These are phyloP conservation scores for Arthrobotrys pseudoclavata DNA, from an alignment of 2,329 filamentous ascomycete genomes.

Conservation along the genomic window DNA sequence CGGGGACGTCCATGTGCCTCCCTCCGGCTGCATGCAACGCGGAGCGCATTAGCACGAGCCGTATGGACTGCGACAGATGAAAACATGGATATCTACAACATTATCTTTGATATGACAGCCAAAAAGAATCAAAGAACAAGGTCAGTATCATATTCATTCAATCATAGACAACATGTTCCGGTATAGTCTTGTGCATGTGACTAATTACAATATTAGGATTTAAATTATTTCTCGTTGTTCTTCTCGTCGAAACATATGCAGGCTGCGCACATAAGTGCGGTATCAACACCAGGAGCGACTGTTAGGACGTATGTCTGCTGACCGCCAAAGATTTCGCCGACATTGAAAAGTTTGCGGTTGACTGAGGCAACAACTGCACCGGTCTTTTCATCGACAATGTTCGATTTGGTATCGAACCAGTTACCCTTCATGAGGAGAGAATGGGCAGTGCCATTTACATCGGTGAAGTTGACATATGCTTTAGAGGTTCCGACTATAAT, in stretches of 20 bases:
- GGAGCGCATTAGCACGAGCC: too few relatives aligned
- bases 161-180: background rate
- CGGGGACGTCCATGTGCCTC: too few relatives aligned
- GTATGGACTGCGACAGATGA: background rate
- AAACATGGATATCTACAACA: too few relatives aligned
- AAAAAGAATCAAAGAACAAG: background rate
- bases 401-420: slow-evolving; percentile 72
- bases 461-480: slow-evolving; percentile 73
- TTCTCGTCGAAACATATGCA: slow-evolving; percentile 79
- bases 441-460: slow-evolving; percentile 67
- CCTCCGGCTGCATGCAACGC: too few relatives aligned
- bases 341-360: slow-evolving; percentile 72
- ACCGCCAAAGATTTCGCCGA: slow-evolving; percentile 72
- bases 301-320: slow-evolving; percentile 77
- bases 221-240: slow-evolving; percentile 69
- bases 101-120: too few relatives aligned
- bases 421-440: slow-evolving; percentile 74
- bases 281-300: slow-evolving; percentile 76
- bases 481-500: slow-evolving; percentile 70
- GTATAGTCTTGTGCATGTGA: background rate
- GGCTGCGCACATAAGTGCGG: slow-evolving; percentile 75
- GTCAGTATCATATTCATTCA: background rate
- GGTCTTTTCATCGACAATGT: slow-evolving; percentile 71
- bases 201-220: background rate
- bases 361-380: slow-evolving; percentile 73